A percentile compares a stretch with the other conserved stretches of the same genome.
Conservation (phyloP, 306 rosid species). For the Prinsepia uniflora region DNA sequence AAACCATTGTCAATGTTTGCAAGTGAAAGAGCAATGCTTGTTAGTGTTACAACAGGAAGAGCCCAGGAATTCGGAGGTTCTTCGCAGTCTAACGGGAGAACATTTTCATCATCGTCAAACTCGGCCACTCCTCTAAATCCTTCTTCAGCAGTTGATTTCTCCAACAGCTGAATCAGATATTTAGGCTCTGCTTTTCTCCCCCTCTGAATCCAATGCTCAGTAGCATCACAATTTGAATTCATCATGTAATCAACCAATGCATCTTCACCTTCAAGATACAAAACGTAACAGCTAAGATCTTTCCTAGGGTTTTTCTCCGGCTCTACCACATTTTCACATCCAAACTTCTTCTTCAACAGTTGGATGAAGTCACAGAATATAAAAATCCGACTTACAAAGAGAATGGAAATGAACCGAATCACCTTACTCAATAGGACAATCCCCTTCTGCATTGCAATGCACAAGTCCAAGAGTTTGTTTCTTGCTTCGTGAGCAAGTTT, state of each 20-base stretch:
- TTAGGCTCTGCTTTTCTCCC: conserved; percentile 61
- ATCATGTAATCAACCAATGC: conserved; percentile 59
- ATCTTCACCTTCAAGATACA: conserved; percentile 86
- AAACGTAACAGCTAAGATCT: conserved; percentile 59
- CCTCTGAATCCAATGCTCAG: conserved; percentile 50
- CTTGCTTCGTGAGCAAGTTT: conserved; percentile 57
- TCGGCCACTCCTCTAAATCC: conserved; percentile 56
- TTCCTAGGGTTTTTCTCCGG: conserved; percentile 17
- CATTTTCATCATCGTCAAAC: conserved; percentile 56
- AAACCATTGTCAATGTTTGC: conserved; percentile 34
- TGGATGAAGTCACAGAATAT: conserved; percentile 25
- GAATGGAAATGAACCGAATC: conserved; percentile 48
- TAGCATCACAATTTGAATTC: conserved; percentile 52
- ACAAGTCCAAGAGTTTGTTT: conserved; percentile 30
- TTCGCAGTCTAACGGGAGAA: conserved; percentile 43
- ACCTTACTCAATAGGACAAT: conserved; percentile 58
- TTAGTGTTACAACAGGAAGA: conserved; percentile 74
- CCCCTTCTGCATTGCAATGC: conserved; percentile 53
- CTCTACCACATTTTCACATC: conserved; percentile 24
- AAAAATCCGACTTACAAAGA: conserved; percentile 26
- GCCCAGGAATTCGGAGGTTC: conserved; percentile 69
- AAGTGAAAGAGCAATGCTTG: conserved; percentile 59
- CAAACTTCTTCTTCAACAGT: conserved; percentile 11
- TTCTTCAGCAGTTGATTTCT: conserved; percentile 36
- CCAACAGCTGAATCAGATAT: conserved; percentile 42